Conservation (phyloP, 495 filamentous ascomycete species). For the Jackrogersella multiformis region DNA sequence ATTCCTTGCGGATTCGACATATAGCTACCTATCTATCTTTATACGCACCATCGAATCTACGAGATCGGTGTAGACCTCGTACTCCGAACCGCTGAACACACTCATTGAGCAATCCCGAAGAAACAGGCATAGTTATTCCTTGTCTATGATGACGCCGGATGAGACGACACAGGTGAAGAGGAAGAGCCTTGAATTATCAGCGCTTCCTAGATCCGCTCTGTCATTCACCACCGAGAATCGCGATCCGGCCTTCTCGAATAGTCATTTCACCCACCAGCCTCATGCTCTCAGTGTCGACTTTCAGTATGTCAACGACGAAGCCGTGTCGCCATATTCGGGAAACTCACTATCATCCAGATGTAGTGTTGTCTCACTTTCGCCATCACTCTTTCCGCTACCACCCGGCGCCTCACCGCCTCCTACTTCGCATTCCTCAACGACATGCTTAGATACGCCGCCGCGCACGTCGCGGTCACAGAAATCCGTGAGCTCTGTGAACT, state of each 20-base stretch:
- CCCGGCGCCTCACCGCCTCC: conserved; percentile 19
- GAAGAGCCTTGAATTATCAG: conserved; percentile 18
- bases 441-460: conserved; percentile 18
- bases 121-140: conserved; percentile 8
- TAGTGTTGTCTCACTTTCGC: conserved; percentile 37
- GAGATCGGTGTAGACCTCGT: conserved; percentile 8
- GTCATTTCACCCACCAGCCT: conserved; percentile 18
- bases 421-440: conserved; percentile 9
- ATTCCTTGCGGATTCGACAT: conserved; percentile 20
- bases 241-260: not conserved
- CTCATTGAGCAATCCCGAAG: conserved; percentile 5
- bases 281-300: conserved; percentile 37
- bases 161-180: conserved; percentile 19
- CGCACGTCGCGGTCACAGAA: conserved; percentile 27
- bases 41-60: conserved; percentile 11
- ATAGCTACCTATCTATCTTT: conserved; percentile 2
- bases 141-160: conserved; percentile 9
- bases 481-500: conserved; percentile 1
- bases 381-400: conserved; percentile 39
- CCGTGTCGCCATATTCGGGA: conserved; percentile 29
- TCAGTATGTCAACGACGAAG: conserved; percentile 18
- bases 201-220: conserved; percentile 32
- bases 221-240: conserved; percentile 11
- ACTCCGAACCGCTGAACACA: conserved; percentile 19
- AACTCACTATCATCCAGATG: conserved; percentile 17